These are phyloP conservation scores for Fistulinella staudtii DNA, from an alignment of 1,284 basidiomycete genomes.

Conservation along the genomic window DNA sequence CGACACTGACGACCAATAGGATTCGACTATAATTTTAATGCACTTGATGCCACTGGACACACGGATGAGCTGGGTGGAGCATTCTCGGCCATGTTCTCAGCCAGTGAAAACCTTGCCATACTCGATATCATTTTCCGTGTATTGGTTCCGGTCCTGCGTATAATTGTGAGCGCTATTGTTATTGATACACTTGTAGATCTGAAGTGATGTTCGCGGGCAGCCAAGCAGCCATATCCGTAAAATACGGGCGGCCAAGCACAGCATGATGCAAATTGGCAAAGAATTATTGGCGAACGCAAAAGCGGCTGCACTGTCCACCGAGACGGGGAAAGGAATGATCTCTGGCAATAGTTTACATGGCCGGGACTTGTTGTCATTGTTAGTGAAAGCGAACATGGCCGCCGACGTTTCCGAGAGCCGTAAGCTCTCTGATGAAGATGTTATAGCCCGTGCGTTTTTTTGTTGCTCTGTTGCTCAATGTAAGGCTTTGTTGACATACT, in stretches of 20 bases:
- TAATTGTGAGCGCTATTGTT: constrained; percentile 33
- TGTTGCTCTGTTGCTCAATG: too few relatives aligned
- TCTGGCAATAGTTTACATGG: constrained; percentile 32
- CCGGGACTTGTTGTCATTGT: constrained; percentile 50
- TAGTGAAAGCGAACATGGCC: constrained; percentile 64
- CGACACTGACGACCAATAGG: constrained; percentile 31
- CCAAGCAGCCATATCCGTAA: background rate
- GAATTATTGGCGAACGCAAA: constrained; percentile 46
- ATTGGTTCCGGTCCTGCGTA: background rate
- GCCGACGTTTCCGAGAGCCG: constrained; percentile 55
- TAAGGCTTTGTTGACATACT: too few relatives aligned
- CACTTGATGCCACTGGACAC: background rate
- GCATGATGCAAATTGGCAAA: constrained; percentile 38
- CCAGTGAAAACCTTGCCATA: background rate
- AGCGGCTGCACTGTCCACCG: constrained; percentile 27
- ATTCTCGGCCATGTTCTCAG: background rate
- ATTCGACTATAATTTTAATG: constrained; percentile 39
- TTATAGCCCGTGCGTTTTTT: constrained; percentile 59
- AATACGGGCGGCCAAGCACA: constrained; percentile 14
- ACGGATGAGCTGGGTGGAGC: background rate
- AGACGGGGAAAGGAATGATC: constrained; percentile 11
- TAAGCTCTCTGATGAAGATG: constrained; percentile 68
- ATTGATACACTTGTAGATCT: too few relatives aligned
- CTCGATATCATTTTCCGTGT: background rate
- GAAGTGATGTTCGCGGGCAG: background rate